These are phyloP conservation scores for Jatropha curcas DNA, from an alignment of 345 rosid species.

Conservation along the genomic window DNA sequence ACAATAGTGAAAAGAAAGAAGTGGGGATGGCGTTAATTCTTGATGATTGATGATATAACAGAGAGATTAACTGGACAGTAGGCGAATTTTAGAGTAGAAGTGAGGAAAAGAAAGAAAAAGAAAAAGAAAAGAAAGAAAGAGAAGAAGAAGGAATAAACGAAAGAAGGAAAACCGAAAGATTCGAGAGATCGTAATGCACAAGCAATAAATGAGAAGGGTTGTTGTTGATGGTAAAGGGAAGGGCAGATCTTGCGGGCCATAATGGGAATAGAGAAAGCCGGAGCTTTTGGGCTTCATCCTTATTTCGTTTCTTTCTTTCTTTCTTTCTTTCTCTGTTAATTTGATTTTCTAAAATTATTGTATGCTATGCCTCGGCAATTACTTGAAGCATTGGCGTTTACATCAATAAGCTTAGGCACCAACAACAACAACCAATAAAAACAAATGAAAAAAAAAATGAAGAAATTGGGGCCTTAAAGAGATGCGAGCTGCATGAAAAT, in stretches of 20 bases:
- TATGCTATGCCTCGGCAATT: neutral
- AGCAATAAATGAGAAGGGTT: slow-evolving; percentile 37
- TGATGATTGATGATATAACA: slow-evolving; percentile 36
- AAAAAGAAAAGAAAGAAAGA: neutral
- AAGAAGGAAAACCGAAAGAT: slow-evolving; percentile 35
- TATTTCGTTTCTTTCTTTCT: slow-evolving; percentile 3
- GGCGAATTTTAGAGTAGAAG: slow-evolving; percentile 9
- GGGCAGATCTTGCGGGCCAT: slow-evolving; percentile 50
- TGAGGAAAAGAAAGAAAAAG: slow-evolving; percentile 8
- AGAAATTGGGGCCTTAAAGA: too few relatives aligned
- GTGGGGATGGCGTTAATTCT: slow-evolving; percentile 42
- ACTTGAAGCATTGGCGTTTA: slow-evolving; percentile 30
- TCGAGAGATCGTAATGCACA: slow-evolving; percentile 53
- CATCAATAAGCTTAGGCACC: slow-evolving; percentile 2
- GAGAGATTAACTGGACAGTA: slow-evolving; percentile 26
- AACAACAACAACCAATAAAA: neutral
- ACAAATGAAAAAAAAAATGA: too few relatives aligned
- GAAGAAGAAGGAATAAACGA: neutral
- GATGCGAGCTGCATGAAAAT: too few relatives aligned
- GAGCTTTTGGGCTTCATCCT: slow-evolving; percentile 41
- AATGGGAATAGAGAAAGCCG: slow-evolving; percentile 60
- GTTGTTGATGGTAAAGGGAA: slow-evolving; percentile 25
- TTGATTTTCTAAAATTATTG: slow-evolving; percentile 13
- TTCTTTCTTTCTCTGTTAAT: slow-evolving; percentile 12
- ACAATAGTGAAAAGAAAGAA: slow-evolving; percentile 15